Conservation (phyloP, 352 stramenopile genomes). For the Hyaloperonospora brassicae region DNA sequence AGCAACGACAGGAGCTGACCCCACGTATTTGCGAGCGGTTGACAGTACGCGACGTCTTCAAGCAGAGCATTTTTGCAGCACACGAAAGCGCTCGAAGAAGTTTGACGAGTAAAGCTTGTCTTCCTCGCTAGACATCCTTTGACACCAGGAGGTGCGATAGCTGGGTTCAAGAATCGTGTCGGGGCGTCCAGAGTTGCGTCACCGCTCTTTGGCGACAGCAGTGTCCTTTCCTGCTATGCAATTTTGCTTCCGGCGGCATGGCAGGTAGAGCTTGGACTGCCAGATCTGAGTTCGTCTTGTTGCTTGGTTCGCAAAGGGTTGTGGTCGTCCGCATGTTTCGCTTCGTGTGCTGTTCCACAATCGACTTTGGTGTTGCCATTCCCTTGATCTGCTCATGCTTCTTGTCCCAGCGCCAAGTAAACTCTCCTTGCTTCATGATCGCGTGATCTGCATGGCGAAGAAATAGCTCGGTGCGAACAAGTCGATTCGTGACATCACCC, state of each 20-base stretch:
- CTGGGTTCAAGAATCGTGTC: slow-evolving; percentile 12
- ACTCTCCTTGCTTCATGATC: slow-evolving; percentile 1
- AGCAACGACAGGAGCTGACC: slow-evolving; percentile 29
- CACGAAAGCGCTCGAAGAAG: too few relatives aligned
- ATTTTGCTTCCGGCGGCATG: slow-evolving; percentile 10
- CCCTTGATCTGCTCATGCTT: neutral
- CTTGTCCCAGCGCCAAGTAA: neutral
- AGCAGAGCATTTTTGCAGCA: neutral
- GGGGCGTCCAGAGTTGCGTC: slow-evolving; percentile 18
- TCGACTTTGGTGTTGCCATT: slow-evolving; percentile 1
- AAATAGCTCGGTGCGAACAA: slow-evolving; percentile 5
- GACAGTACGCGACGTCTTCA: neutral
- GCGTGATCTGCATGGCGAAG: slow-evolving; percentile 10
- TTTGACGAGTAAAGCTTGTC: too few relatives aligned
- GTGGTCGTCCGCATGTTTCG: neutral
- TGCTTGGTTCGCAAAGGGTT: slow-evolving; percentile 6
- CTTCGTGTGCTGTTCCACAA: slow-evolving; percentile 1
- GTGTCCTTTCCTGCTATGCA: slow-evolving; percentile 17
- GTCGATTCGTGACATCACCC: slow-evolving; percentile 24
- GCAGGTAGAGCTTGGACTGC: neutral
- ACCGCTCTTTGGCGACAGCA: slow-evolving; percentile 17
- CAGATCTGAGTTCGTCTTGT: slow-evolving; percentile 6
- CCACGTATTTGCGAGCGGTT: neutral
- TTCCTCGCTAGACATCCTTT: too few relatives aligned
- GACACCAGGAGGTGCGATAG: slow-evolving; percentile 2